Base-by-base conservation (phyloP, 306 rosid species). In the Fragaria ananassa region DNA sequence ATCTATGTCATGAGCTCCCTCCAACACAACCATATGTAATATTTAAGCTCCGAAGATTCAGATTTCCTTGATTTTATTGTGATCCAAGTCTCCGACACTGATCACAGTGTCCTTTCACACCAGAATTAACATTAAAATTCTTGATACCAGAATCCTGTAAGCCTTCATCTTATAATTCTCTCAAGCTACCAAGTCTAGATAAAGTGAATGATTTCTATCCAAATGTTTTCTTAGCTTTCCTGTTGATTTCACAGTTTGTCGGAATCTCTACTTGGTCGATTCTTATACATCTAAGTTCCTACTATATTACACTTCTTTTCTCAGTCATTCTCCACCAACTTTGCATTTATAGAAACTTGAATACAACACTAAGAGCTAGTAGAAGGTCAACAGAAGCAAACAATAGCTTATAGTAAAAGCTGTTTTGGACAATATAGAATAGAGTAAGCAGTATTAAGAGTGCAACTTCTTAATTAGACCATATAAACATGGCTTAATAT, bases 371-470 rank as follows among this genome's bases (percentile, higher is more conserved):
- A 57, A 57, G 29, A 23, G 63, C 34, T 10, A 21, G 12, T 19
- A 54, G 62, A 56, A 60, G 65, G 37, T 25, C 65, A 27, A 60
- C 37, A 60, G 63, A 60, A 60, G 65, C 65, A 60, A 58, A 23
- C 10, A 25, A 4, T 25, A 60, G 35, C 35, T 4, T 60, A 21
- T 23, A 2, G 4, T 54, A 9, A 21, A 56, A 17, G n/a, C 21
- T 2, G 29, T n/a, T 21, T 57, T 10, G 63, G 63, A 23, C 9
- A 18, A 15, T 4, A 4, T 10, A 9, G 15, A 19, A 3, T 57
- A 23, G 23, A 23, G 31, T 21, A 21, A 56, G 13, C 3, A 44
- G 23, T 51, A 18, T 7, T 18, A 51, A 51, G 60, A 53, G 27
- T n/a, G 60, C 25, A 19, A n/a, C 60, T 23, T 53, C 21, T 53